Percentiles rank a stretch among this genome's conserved stretches.
Evolutionary conservation across 257 asterid species (phyloP).

Genomic region (Solanum peruvianum): DNA sequence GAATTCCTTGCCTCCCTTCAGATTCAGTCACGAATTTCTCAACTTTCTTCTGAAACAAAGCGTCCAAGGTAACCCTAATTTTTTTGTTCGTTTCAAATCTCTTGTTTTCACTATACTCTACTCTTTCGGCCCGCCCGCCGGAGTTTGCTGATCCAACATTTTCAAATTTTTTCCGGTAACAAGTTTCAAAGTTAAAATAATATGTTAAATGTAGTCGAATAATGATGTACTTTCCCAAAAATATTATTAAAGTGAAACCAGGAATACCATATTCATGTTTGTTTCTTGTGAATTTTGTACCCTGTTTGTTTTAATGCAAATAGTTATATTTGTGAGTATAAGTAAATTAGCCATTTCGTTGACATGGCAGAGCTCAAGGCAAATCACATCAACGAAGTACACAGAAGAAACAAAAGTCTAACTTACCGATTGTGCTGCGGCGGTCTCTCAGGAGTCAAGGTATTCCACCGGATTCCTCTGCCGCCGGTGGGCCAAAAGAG

Average conservation of each 20-base stretch:
- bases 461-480: conserved; percentile 57
- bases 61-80: conserved; percentile 22
- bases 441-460: conserved; percentile 89
- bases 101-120: not conserved
- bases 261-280: not conserved
- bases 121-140: not conserved
- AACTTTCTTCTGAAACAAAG: conserved; percentile 44
- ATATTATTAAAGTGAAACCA: too few relatives aligned
- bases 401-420: conserved; percentile 44
- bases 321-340: not conserved
- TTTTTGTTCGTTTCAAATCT: not conserved
- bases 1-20: conserved; percentile 82
- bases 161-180: not conserved
- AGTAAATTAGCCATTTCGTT: not conserved
- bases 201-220: too few relatives aligned
- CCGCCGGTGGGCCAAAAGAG: conserved; percentile 45
- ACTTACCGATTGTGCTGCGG: conserved; percentile 58
- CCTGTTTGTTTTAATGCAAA: not conserved
- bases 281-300: not conserved
- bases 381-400: conserved; percentile 55
- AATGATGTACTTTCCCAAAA: not conserved
- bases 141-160: not conserved
- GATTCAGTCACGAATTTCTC: conserved; percentile 38
- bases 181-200: not conserved
- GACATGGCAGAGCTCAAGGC: conserved; percentile 34